Base-by-base conservation (phyloP, 208 protist species). In the Vickermania ingenoplastis region DNA sequence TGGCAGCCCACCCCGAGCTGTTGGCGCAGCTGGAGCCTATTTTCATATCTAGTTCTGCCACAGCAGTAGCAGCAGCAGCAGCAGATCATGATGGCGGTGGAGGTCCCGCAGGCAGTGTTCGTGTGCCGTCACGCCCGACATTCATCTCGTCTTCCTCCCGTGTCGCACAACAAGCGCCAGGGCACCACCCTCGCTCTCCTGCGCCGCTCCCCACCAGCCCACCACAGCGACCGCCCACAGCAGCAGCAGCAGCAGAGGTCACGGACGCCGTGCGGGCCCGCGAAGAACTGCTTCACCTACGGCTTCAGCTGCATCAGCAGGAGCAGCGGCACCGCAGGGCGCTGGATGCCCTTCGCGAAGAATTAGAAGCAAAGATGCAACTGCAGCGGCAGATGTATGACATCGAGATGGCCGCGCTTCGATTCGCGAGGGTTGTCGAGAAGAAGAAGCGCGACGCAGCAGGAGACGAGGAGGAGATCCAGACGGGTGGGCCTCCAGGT, bases 381-480 rank as follows among this genome's bases (percentile, higher is more conserved):
- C 7, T 45, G 36, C 36, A 45, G 36, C 36, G 17, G 17, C 36
- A 17, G 17, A 60, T 61, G 14, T 74, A 83, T 41, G 25, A 57
- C 28, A 51, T 83, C 41, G 79, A 86, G 61, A 22, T 81, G 30
- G 67, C 69, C 1, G 80, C 80, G 11, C 51, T 31, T 29, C 66
- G 63, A 27, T 87, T 70, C 51, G 74, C 83, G n/a, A n/a, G n/a
- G n/a, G n/a, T n/a, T n/a, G n/a, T n/a, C n/a, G n/a, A n/a, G n/a
- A n/a, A n/a, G n/a, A n/a, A n/a, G n/a, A n/a, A n/a, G n/a, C n/a
- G n/a, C n/a, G n/a, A n/a, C n/a, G n/a, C n/a, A n/a, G n/a, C n/a
- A n/a, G n/a, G n/a, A n/a, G n/a, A n/a, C n/a, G n/a, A n/a, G n/a
- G n/a, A n/a, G n/a, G n/a, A n/a, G n/a, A n/a, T n/a, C n/a, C n/a